Evolutionary conservation across 768 basidiomycete species (phyloP).

Genomic region (Mycena vulgaris): DNA sequence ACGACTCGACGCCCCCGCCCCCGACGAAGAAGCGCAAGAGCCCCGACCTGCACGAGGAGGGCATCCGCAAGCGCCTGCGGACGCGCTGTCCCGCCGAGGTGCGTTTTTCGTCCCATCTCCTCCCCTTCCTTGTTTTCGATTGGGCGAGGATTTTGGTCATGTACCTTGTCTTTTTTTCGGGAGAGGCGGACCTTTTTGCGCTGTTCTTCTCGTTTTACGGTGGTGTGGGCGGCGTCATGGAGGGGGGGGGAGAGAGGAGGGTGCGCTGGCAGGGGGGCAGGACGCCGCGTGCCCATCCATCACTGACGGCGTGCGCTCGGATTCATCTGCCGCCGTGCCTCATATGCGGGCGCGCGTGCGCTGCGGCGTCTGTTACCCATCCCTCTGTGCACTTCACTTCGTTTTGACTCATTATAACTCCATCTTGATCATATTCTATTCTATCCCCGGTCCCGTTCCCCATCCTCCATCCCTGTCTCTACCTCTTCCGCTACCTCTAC

Average conservation of each 20-base stretch:
- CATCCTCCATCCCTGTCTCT: too few species aligned
- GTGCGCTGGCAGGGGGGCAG: too few species aligned
- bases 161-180: not conserved
- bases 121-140: not conserved
- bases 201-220: not conserved
- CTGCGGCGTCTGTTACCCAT: not conserved
- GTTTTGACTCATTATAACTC: too few species aligned
- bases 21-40: constrained; percentile 31
- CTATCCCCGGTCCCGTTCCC: too few species aligned
- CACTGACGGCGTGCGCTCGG: not conserved
- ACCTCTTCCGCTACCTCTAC: too few species aligned
- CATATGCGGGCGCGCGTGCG: too few species aligned
- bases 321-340: too few species aligned
- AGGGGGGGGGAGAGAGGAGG: too few species aligned
- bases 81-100: constrained; percentile 33
- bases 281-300: not conserved
- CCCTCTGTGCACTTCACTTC: not conserved
- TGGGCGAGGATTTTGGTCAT: not conserved
- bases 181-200: not conserved
- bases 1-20: not conserved
- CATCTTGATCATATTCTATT: too few species aligned
- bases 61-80: constrained; percentile 11
- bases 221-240: too few species aligned
- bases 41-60: constrained; percentile 21
- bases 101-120: not conserved